Evolutionary conservation across 495 filamentous ascomycete species (phyloP), one percentile per base, ranked within the genome.

Genomic region (Penicillium malachiteum): DNA sequence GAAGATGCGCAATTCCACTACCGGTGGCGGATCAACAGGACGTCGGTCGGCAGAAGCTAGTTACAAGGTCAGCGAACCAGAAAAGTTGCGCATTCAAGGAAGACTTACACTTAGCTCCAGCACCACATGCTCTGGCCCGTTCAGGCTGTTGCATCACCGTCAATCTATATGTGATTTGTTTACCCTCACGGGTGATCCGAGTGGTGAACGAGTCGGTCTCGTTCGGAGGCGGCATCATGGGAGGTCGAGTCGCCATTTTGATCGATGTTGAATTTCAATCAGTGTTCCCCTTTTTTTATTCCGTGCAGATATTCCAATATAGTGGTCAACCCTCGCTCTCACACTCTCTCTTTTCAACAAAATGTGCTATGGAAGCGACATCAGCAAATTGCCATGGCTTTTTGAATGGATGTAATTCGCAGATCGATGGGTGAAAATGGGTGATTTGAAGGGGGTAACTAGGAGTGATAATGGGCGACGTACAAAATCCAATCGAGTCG

Each of bases 21-120:
- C 92, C 7, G 94, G 94, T 16, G 94, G 94, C 54, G 94, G 93
- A 71, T 98, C 93, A 55, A 98, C 94, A 7, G 94, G 94, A 48
- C 94, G 90, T 62, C 94, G 88, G 71, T 98, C 94, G 62, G 94
- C 92, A 55, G 92, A 96, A 35, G 92, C 92, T 96, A 58, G 66
- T 37, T 8, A 33, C 8, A 21, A 32, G 26, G 43, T 46, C 43
- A 46, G 43, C 13, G 43, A 26, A 61, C 52, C 42, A 47, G 55
- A n/a, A 38, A 18, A 37, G 10, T 44, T 21, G 45, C 62, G 54
- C 42, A 14, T 37, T 30, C 48, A 21, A 11, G 50, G 32, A 41
- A 40, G 21, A 72, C 91, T 67, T 79, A 95, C 91, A 95, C 73
- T 97, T 97, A 17, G 92, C 92, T 41, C 94, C 94, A 35, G 91